Evolutionary conservation across 805 yeast genomes (phyloP), one percentile per base, ranked within the genome.

Genomic region (Naumovozyma castellii): DNA sequence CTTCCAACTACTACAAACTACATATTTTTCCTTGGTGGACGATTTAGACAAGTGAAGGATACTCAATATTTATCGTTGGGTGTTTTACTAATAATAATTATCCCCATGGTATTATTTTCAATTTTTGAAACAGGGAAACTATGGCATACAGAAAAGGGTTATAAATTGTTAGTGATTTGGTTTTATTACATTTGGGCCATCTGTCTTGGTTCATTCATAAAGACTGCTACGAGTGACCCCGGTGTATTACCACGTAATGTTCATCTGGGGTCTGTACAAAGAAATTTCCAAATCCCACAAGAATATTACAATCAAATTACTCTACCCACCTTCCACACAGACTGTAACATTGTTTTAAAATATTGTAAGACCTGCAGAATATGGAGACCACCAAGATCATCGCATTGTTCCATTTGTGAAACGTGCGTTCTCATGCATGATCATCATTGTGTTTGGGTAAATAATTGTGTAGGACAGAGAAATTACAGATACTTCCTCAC

Each of bases 381-480:
- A 33, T 84, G 94, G 90, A 61, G 90, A 47, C 80, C 86, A 8
- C 84, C 87, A 1, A 61, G 94, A 39, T 62, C 87, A 1, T 74
- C 80, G 40, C 95, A 84, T 57, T 84, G 95, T 52, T 68, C 78
- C 1, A 66, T 67, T 2, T 84, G 95, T 60, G 75, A 75, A 45
- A 66, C 67, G 5, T 85, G 95, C 52, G 65, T 83, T 15, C 54
- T 67, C 28, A 57, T 67, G 42, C 80, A 77, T 53, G 94, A 83
- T 53, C 85, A 78, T 52, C 85, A 78, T 56, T 81, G 88, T 53
- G 49, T 67, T 28, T 76, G 83, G 75, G 54, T 84, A 37, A 79
- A 81, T 51, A 83, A 78, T 48, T 84, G 95, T 55, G 71, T 84
- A 32, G 95, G 94, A 1, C 73, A 75, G 44, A 60, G 84, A 40